These are phyloP conservation scores for Cotoneaster glaucophyllus DNA, from an alignment of 306 rosid species.

Conservation along the genomic window DNA sequence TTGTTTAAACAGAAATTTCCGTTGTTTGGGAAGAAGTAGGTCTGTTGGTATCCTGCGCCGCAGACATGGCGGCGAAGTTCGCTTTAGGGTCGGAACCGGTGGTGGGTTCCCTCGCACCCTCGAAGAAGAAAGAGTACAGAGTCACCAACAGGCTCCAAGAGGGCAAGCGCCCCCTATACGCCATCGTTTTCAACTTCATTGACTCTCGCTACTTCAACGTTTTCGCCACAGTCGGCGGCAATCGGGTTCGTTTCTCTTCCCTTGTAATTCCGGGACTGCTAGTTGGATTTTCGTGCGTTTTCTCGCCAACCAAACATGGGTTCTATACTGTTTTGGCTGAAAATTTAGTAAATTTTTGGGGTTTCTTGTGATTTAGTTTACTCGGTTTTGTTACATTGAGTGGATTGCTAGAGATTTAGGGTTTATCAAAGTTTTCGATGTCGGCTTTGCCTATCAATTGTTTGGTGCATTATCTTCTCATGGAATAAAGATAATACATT, in stretches of 20 bases:
- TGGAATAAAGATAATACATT: background rate
- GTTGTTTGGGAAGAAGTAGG: background rate
- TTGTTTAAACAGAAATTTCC: background rate
- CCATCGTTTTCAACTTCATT: slow-evolving; percentile 82
- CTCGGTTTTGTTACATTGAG: background rate
- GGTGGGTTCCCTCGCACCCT: slow-evolving; percentile 44
- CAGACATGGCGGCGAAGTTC: slow-evolving; percentile 56
- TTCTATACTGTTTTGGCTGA: background rate
- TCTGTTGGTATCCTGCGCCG: background rate
- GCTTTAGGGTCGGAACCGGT: slow-evolving; percentile 74
- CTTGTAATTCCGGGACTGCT: background rate
- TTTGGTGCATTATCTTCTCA: background rate
- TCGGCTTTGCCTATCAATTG: background rate
- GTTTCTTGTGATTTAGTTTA: background rate
- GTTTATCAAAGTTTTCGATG: background rate
- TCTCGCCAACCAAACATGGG: background rate
- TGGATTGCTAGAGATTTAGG: background rate
- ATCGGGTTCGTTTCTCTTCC: slow-evolving; percentile 43
- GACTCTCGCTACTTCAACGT: slow-evolving; percentile 77
- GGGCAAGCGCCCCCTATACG: slow-evolving; percentile 83
- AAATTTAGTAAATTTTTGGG: background rate
- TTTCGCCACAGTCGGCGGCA: slow-evolving; percentile 94
- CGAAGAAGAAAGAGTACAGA: slow-evolving; percentile 64
- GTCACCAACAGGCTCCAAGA: slow-evolving; percentile 92
- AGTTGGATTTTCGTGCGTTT: background rate